Evolutionary conservation across 2,329 filamentous ascomycete genomes (phyloP).

Genomic region (Colletotrichum cereale): DNA sequence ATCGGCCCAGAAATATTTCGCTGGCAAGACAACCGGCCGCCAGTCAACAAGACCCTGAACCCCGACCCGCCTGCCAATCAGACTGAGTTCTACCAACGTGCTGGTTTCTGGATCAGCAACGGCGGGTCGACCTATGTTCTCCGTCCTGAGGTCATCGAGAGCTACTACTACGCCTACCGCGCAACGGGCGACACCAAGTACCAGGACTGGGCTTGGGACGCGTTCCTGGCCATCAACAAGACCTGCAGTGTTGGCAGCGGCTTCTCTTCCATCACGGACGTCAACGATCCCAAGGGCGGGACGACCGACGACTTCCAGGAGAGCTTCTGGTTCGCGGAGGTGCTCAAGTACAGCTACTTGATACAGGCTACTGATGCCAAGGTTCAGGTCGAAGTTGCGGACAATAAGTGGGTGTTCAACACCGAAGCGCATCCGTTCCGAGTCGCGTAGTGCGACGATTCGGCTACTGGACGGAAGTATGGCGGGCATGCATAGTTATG

Average conservation of each 20-base stretch:
- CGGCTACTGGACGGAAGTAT: background rate
- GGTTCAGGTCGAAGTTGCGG: slow-evolving; percentile 65
- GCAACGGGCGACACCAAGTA: slow-evolving; percentile 81
- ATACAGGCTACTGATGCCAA: slow-evolving; percentile 73
- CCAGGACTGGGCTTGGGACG: slow-evolving; percentile 87
- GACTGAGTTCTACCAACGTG: slow-evolving; percentile 70
- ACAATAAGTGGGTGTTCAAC: slow-evolving; percentile 61
- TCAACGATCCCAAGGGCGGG: slow-evolving; percentile 74
- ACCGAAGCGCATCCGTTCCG: slow-evolving; percentile 62
- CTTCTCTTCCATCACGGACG: slow-evolving; percentile 74
- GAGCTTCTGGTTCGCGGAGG: slow-evolving; percentile 90
- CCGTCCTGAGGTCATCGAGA: slow-evolving; percentile 85
- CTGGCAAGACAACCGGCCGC: slow-evolving; percentile 65
- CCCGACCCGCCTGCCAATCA: slow-evolving; percentile 58
- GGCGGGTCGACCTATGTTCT: slow-evolving; percentile 72
- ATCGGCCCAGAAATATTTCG: slow-evolving; percentile 82
- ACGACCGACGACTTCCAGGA: slow-evolving; percentile 79
- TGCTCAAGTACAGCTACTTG: slow-evolving; percentile 86
- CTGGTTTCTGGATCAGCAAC: slow-evolving; percentile 77
- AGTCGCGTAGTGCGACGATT: slow-evolving; percentile 11
- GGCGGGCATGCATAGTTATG: background rate
- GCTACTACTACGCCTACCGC: slow-evolving; percentile 88
- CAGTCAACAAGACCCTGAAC: slow-evolving; percentile 55
- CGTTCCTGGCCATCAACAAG: slow-evolving; percentile 75
- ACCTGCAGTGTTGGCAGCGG: slow-evolving; percentile 75